Base-by-base conservation (phyloP, 805 yeast genomes). In the Candida argentea region DNA sequence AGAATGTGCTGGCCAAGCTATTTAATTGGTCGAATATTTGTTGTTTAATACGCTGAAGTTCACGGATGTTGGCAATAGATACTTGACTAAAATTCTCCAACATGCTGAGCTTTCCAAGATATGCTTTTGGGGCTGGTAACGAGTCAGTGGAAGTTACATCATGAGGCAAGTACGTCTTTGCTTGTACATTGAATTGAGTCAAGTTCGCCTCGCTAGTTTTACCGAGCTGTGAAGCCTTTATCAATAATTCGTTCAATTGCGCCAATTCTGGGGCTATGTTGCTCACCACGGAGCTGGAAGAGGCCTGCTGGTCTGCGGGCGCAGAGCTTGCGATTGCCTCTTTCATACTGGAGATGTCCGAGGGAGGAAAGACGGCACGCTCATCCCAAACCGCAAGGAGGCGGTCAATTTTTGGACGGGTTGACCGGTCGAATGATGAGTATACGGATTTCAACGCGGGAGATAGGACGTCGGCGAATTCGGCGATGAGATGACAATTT, bases 351-450 rank as follows among this genome's bases (percentile, higher is more conserved):
- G 32, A 30, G 26, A 61, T 57, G 19, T 55, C 57, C 5, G 29
- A 31, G 1, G 33, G 27, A 5, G 30, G 27, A 35, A 69, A 74
- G 1, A 76, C 64, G 10, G 43, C 43, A 28, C 84, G 48, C 24
- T 73, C 72, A 28, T 57, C 60, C 79, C 83, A 73, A 9, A 76
- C 76, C 26, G 55, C 61, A 4, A 76, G 52, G 15, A 73, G 60
- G 29, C 78, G 59, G 18, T 52, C 57, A 13, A 72, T 60, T 35
- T 67, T 72, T 7, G 65, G 66, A 34, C 63, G 62, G 7, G 67
- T 50, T n/a, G 44, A 29, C 2, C 41, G 31, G 29, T 57, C 62
- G 13, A 65, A 45, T 4, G 40, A 22, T 6, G 43, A 35, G 32
- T 50, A 55, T 2, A 59, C 51, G 5, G 46, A 34, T 3, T 40